Percentiles rank a stretch among this genome's conserved stretches.
Conservation (phyloP, 345 rosid species). For the Zanthoxylum bungeanum region DNA sequence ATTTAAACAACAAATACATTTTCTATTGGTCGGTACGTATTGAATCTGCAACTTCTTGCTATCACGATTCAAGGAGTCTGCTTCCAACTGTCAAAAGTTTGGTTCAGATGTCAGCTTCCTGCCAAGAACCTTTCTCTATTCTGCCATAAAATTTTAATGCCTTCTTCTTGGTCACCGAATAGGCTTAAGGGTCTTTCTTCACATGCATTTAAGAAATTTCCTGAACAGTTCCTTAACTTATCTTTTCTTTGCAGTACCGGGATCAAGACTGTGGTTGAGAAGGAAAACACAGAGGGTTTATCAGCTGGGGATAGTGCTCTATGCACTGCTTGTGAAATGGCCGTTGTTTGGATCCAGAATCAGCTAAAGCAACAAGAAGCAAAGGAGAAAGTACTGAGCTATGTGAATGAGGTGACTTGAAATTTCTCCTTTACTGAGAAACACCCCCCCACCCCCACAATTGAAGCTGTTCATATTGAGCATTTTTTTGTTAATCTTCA, state of each 20-base stretch:
- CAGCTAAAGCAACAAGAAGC: slow-evolving; percentile 52
- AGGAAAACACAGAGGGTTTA: slow-evolving; percentile 25
- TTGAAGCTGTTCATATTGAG: neutral
- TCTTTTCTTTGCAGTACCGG: slow-evolving; percentile 26
- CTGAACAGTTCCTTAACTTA: neutral
- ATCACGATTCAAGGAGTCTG: neutral
- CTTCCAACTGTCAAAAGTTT: neutral
- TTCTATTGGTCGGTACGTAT: neutral
- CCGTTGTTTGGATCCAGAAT: slow-evolving; percentile 66
- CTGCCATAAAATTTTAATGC: neutral
- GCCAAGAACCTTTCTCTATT: neutral
- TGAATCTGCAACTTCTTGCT: neutral
- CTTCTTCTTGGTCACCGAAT: neutral
- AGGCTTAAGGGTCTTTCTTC: neutral
- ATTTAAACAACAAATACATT: neutral
- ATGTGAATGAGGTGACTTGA: slow-evolving; percentile 46
- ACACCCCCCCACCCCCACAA: neutral
- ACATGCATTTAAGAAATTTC: neutral
- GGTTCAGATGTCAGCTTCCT: neutral
- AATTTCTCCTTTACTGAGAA: neutral
- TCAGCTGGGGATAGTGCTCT: slow-evolving; percentile 27
- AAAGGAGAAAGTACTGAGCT: slow-evolving; percentile 50
- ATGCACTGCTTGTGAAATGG: slow-evolving; percentile 63
- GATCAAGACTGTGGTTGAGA: slow-evolving; percentile 41
- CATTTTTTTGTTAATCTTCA: neutral